Percentiles rank a stretch among this genome's conserved stretches.
These are phyloP conservation scores for Dillenia turbinata DNA, from an alignment of 164 flowering plant genomes.

Conservation along the genomic window DNA sequence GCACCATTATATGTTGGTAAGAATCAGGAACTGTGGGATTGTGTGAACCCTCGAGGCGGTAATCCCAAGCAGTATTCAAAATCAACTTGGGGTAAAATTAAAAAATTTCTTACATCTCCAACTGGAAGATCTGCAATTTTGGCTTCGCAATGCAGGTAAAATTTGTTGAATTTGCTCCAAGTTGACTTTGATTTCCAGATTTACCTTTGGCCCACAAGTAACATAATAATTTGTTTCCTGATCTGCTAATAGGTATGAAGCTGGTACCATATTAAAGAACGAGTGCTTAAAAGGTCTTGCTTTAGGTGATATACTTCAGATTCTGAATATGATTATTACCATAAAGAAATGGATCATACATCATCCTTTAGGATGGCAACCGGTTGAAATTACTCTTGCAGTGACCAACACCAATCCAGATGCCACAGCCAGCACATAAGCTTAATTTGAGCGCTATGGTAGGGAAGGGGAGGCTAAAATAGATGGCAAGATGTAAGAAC, in stretches of 20 bases:
- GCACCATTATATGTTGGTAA: slow-evolving; percentile 52
- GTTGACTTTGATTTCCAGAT: neutral
- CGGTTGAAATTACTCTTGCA: slow-evolving; percentile 46
- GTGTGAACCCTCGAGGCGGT: slow-evolving; percentile 62
- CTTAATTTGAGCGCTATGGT: slow-evolving; percentile 6
- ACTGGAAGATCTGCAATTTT: slow-evolving; percentile 55
- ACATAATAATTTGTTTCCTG: slow-evolving; percentile 1
- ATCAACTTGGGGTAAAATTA: slow-evolving; percentile 59
- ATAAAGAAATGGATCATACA: slow-evolving; percentile 63
- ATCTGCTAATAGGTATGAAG: slow-evolving; percentile 60
- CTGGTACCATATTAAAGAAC: slow-evolving; percentile 51
- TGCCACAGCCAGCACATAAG: slow-evolving; percentile 27
- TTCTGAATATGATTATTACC: slow-evolving; percentile 50
- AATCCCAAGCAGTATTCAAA: slow-evolving; percentile 45
- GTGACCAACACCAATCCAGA: slow-evolving; percentile 26
- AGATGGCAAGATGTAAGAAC: too few species aligned
- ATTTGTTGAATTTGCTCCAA: neutral
- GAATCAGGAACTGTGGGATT: slow-evolving; percentile 67
- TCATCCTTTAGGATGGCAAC: slow-evolving; percentile 81
- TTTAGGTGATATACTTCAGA: slow-evolving; percentile 73
- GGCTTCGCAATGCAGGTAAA: slow-evolving; percentile 72
- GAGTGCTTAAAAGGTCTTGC: slow-evolving; percentile 49
- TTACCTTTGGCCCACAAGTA: neutral
- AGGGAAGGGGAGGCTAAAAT: slow-evolving; percentile 9
- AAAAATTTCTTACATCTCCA: slow-evolving; percentile 48